A percentile compares a stretch with the other conserved stretches of the same genome.
These are phyloP conservation scores for Diaporthe ampelina DNA, from an alignment of 2,329 filamentous ascomycete genomes.

Conservation along the genomic window DNA sequence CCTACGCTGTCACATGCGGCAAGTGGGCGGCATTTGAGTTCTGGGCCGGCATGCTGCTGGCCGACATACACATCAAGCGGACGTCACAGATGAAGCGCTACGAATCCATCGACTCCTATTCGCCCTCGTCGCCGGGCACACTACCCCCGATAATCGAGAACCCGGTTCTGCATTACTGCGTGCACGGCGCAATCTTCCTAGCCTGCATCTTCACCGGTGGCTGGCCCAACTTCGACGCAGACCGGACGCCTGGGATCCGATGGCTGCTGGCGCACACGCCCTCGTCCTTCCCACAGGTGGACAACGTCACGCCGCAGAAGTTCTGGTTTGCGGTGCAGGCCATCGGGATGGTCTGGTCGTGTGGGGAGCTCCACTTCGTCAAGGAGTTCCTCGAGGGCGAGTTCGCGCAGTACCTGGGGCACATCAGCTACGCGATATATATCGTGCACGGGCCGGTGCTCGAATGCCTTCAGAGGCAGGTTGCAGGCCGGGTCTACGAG, in stretches of 20 bases:
- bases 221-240: conserved; percentile 55
- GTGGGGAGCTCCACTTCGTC: conserved; percentile 52
- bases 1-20: conserved; percentile 55
- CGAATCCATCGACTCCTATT: conserved; percentile 31
- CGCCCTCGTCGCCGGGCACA: conserved; percentile 25
- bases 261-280: conserved; percentile 51
- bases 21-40: conserved; percentile 62
- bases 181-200: conserved; percentile 48
- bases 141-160: conserved; percentile 37
- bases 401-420: conserved; percentile 68
- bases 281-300: conserved; percentile 50
- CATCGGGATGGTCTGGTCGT: conserved; percentile 54
- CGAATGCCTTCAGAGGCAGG: conserved; percentile 51
- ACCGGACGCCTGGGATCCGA: conserved; percentile 52
- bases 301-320: conserved; percentile 51
- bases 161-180: conserved; percentile 37
- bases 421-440: conserved; percentile 71
- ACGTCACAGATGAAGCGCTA: conserved; percentile 43
- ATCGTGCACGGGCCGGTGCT: conserved; percentile 69
- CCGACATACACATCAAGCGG: conserved; percentile 58
- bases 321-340: conserved; percentile 56
- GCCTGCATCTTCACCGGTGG: conserved; percentile 54
- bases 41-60: conserved; percentile 59
- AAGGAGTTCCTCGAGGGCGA: conserved; percentile 59
- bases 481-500: conserved; percentile 48